Evolutionary conservation across 345 rosid species (phyloP), one percentile per base, ranked within the genome.

Genomic region (Eucalyptus grandis): DNA sequence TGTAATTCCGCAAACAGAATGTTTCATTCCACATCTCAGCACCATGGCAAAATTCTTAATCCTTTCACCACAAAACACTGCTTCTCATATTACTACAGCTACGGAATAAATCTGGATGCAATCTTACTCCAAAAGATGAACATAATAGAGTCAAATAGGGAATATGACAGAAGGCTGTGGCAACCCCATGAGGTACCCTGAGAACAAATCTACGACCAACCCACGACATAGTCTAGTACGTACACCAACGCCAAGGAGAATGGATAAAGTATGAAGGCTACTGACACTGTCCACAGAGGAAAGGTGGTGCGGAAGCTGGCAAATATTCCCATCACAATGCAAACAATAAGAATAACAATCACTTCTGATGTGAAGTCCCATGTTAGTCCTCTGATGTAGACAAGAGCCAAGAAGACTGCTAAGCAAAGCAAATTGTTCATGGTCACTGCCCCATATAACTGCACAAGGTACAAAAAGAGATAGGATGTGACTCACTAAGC

Each of bases 321-420:
- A 87, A 97, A 96, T 86, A 89, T 89, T 2, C 96, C 96, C 99
- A 97, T 98, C 92, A 98, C 93, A 1, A 98, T 2, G 91, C 99
- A 97, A 8, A 97, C 98, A 1, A 98, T 95, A 49, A 97, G 91
- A 89, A 98, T 97, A 53, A 98, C 95, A 86, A 93, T 90, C 93
- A 98, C 99, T 92, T 98, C 99, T 2, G 99, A 62, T 72, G 99
- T 91, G 91, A 98, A 98, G 94, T 98, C 97, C 99, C 99, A 98
- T 54, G 97, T 96, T 87, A 98, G 91, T 56, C 93, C 99, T 90
- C 99, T 90, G 5, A 89, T 24, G 56, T 97, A 98, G 53, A 98
- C 97, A 27, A 98, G 95, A 8, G 97, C 97, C 90, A 98, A 89
- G 94, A 98, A 98, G 22, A 98, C 99, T 2, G 99, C 93, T 44